These are phyloP conservation scores for Pythium periplocum DNA, from an alignment of 352 stramenopile genomes.

Conservation along the genomic window DNA sequence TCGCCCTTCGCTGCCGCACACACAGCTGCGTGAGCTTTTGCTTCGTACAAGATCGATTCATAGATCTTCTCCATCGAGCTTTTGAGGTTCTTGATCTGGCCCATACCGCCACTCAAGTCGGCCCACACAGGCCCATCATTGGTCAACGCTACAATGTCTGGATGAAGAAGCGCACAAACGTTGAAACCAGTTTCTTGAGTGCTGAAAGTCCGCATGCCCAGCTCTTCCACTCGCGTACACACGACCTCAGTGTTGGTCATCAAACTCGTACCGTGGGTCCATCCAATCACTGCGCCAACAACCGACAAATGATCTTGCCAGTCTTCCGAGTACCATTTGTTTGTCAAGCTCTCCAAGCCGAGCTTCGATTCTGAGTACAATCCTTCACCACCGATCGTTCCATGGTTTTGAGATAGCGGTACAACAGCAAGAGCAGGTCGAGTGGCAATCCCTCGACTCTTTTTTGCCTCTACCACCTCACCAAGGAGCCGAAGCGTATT, in stretches of 20 bases:
- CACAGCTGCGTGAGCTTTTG: slow-evolving; percentile 44
- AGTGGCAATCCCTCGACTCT: slow-evolving; percentile 56
- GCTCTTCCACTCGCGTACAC: slow-evolving; percentile 67
- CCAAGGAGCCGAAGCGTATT: slow-evolving; percentile 82
- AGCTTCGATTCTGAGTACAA: slow-evolving; percentile 88
- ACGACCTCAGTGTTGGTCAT: slow-evolving; percentile 89
- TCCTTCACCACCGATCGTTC: slow-evolving; percentile 80
- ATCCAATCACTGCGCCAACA: slow-evolving; percentile 82
- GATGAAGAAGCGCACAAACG: slow-evolving; percentile 76
- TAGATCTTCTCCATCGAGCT: slow-evolving; percentile 51
- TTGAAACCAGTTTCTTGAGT: slow-evolving; percentile 89
- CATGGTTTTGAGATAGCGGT: slow-evolving; percentile 83
- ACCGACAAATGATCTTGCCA: slow-evolving; percentile 85
- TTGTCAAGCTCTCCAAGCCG: slow-evolving; percentile 78
- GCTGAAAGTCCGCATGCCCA: slow-evolving; percentile 82
- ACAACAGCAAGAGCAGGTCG: slow-evolving; percentile 74
- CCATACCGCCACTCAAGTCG: slow-evolving; percentile 78
- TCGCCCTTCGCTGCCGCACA: slow-evolving; percentile 26
- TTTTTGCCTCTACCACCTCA: slow-evolving; percentile 73
- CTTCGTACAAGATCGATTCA: slow-evolving; percentile 40
- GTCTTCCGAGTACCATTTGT: slow-evolving; percentile 83
- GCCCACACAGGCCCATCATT: slow-evolving; percentile 70
- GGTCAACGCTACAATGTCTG: slow-evolving; percentile 63
- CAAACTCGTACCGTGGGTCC: slow-evolving; percentile 80
- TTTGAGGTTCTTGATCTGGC: slow-evolving; percentile 69